Evolutionary conservation across 2,329 filamentous ascomycete genomes (phyloP).

Genomic region (Coleophoma eucalyptorum): DNA sequence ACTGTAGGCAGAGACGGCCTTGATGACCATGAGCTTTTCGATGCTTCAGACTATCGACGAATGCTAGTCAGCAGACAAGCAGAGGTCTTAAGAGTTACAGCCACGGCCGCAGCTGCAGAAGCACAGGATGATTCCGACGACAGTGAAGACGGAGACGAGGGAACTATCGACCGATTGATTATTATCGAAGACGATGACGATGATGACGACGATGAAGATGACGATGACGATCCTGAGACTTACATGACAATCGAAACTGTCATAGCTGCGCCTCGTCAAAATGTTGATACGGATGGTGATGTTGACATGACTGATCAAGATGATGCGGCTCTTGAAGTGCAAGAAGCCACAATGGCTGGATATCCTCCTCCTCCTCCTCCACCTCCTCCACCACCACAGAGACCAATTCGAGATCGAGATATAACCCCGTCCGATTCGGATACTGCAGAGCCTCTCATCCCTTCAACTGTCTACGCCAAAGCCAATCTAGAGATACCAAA

Average conservation of each 20-base stretch:
- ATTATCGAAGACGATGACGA: conserved; percentile 43
- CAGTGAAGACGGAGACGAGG: conserved; percentile 45
- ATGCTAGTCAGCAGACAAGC: conserved; percentile 13
- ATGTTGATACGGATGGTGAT: conserved; percentile 40
- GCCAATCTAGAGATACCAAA: conserved; percentile 72
- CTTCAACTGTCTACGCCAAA: conserved; percentile 57
- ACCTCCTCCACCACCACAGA: conserved; percentile 37
- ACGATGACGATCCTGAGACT: neutral
- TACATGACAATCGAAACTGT: neutral
- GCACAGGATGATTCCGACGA: conserved; percentile 35
- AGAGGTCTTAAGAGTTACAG: conserved; percentile 11
- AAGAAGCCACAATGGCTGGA: conserved; percentile 74
- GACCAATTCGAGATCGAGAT: conserved; percentile 49
- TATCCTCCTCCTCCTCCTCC: conserved; percentile 66
- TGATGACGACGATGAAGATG: neutral
- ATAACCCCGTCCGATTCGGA: conserved; percentile 71
- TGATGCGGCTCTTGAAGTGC: conserved; percentile 64
- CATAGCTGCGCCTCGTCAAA: conserved; percentile 28
- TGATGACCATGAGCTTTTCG: conserved; percentile 67
- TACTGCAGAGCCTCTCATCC: conserved; percentile 63
- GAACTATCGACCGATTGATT: no score
- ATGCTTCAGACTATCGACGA: conserved; percentile 23
- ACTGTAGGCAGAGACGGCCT: conserved; percentile 74
- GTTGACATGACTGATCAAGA: conserved; percentile 40
- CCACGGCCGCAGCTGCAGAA: conserved; percentile 11